A percentile compares a stretch with the other conserved stretches of the same genome.
Conservation (phyloP, 2,329 filamentous ascomycete species). For the Diaporthe caulivora region DNA sequence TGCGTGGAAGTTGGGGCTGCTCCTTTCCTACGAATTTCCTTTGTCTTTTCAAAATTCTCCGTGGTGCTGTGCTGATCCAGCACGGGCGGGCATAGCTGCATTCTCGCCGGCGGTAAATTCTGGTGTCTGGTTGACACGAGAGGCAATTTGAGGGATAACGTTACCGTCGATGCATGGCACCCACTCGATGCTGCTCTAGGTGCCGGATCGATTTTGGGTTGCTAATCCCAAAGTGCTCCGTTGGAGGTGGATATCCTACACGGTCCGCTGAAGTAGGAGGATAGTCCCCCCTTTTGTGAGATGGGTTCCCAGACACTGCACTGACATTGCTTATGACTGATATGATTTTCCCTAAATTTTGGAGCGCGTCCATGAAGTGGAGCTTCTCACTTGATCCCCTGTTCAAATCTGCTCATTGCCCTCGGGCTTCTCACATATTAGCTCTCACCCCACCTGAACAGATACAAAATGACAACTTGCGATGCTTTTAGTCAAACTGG, state of each 20-base stretch:
- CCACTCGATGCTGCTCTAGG: not conserved
- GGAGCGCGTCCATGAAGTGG: not conserved
- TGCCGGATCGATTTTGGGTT: not conserved
- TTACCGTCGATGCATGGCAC: not conserved
- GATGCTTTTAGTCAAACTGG: not conserved
- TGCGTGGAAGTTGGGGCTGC: not conserved
- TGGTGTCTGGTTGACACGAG: too few species aligned
- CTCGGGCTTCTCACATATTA: not conserved
- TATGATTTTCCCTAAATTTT: not conserved
- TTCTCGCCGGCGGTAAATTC: too few species aligned
- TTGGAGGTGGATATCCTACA: not conserved
- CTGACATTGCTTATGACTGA: not conserved
- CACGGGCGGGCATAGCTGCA: too few species aligned
- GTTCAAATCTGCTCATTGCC: not conserved
- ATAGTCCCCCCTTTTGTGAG: not conserved
- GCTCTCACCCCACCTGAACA: not conserved
- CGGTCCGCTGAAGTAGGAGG: not conserved
- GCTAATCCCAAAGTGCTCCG: accelerated
- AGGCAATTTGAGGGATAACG: not conserved
- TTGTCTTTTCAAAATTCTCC: not conserved
- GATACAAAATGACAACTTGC: not conserved
- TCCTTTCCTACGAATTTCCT: not conserved
- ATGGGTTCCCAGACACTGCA: not conserved
- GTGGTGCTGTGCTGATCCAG: not conserved
- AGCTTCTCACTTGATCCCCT: not conserved